These are phyloP conservation scores for Violaceomyces palustris DNA, from an alignment of 1,284 basidiomycete species.

Conservation along the genomic window DNA sequence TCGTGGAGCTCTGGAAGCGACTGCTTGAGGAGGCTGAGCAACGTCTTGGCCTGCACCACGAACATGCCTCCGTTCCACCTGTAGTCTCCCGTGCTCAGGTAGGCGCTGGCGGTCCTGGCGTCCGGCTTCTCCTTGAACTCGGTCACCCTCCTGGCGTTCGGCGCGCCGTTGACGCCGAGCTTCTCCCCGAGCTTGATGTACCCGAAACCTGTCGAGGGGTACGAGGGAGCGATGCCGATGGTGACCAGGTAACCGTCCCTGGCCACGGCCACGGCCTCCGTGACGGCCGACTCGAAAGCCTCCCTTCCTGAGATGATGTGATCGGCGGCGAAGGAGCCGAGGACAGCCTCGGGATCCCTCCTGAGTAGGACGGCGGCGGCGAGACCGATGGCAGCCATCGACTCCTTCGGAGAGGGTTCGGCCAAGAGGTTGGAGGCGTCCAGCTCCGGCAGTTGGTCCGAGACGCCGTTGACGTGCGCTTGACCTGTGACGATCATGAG, in stretches of 20 bases:
- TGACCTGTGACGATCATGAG: slow-evolving; percentile 49
- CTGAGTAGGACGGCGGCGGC: slow-evolving; percentile 48
- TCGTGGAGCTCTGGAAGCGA: slow-evolving; percentile 44
- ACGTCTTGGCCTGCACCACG: slow-evolving; percentile 47
- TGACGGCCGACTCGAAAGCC: slow-evolving; percentile 49
- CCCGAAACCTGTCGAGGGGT: slow-evolving; percentile 51
- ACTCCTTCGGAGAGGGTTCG: slow-evolving; percentile 50
- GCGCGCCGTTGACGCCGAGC: slow-evolving; percentile 33
- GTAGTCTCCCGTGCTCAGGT: slow-evolving; percentile 50
- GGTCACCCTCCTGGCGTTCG: slow-evolving; percentile 47
- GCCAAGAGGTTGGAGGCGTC: slow-evolving; percentile 37
- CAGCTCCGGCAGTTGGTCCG: slow-evolving; percentile 41
- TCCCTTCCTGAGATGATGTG: slow-evolving; percentile 52
- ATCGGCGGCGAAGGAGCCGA: slow-evolving; percentile 52
- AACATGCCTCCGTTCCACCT: slow-evolving; percentile 54
- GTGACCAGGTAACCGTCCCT: slow-evolving; percentile 50
- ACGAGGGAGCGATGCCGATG: slow-evolving; percentile 51
- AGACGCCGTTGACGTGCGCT: slow-evolving; percentile 39
- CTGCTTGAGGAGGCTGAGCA: slow-evolving; percentile 39
- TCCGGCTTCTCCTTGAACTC: slow-evolving; percentile 54
- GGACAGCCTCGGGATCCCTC: slow-evolving; percentile 48
- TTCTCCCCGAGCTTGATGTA: slow-evolving; percentile 52
- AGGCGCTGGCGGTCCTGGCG: slow-evolving; percentile 47
- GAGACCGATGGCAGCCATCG: slow-evolving; percentile 50
- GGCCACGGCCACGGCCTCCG: slow-evolving; percentile 49